phyloP scores from a whole-genome alignment of 1,139 yeast genomes.

The Lodderomyces oxycetoniae region DNA sequence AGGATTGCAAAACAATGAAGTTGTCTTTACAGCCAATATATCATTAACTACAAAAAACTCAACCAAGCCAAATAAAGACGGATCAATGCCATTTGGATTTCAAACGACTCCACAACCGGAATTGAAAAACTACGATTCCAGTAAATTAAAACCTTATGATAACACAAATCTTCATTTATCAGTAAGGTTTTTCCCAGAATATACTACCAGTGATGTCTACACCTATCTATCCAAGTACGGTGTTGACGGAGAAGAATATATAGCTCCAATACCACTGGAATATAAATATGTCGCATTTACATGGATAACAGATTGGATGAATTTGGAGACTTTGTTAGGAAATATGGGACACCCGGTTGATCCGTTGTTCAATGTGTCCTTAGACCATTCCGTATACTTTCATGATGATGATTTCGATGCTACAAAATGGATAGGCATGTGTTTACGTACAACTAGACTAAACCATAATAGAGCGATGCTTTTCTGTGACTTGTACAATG shows the following conservation, averaged over 20 bases:
- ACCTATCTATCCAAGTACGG: slow-evolving; percentile 42
- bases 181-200: slow-evolving; percentile 6
- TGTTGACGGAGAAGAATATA: slow-evolving; percentile 16
- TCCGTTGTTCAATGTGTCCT: slow-evolving; percentile 30
- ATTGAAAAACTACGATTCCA: slow-evolving; percentile 10
- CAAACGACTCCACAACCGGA: slow-evolving; percentile 31
- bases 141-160: slow-evolving; percentile 2
- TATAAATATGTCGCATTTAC: slow-evolving; percentile 58
- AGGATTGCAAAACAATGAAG: slow-evolving; percentile 49
- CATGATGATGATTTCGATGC: slow-evolving; percentile 44
- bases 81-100: slow-evolving; percentile 28
- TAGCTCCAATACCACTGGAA: slow-evolving; percentile 9
- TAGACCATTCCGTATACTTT: slow-evolving; percentile 40
- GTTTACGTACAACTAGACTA: slow-evolving; percentile 32
- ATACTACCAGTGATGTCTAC: slow-evolving; percentile 20
- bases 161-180: slow-evolving; percentile 8
- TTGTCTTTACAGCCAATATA: slow-evolving; percentile 50
- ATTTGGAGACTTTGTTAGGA: slow-evolving; percentile 3
- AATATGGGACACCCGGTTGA: slow-evolving; percentile 2
- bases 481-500: slow-evolving; percentile 32
- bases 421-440: slow-evolving; percentile 35
- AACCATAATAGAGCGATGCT: slow-evolving; percentile 38
- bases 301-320: slow-evolving; percentile 48
- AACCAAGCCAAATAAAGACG: slow-evolving; percentile 13
- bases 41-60: slow-evolving; percentile 42